Evolutionary conservation across 2,329 filamentous ascomycete species (phyloP).

Genomic region (Aspergillus puulaauensis): DNA sequence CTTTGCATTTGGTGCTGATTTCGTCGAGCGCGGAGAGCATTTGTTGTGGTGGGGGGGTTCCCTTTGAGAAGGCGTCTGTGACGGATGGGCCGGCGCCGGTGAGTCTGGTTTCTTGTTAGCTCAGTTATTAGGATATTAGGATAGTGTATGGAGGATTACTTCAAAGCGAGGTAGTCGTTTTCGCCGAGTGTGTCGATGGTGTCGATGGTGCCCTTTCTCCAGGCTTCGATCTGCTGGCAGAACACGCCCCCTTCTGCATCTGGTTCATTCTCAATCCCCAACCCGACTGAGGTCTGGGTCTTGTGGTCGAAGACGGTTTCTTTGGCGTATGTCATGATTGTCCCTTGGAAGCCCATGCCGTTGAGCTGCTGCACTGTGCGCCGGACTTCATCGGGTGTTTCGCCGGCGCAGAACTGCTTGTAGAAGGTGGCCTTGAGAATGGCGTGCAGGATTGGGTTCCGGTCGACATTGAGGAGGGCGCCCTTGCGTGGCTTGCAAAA

Average conservation of each 20-base stretch:
- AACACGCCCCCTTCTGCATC: neutral
- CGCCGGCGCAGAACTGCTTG: slow-evolving; percentile 85
- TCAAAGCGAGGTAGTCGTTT: slow-evolving; percentile 66
- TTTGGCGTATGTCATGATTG: slow-evolving; percentile 79
- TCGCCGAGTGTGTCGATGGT: slow-evolving; percentile 55
- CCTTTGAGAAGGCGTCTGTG: slow-evolving; percentile 61
- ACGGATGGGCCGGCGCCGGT: slow-evolving; percentile 75
- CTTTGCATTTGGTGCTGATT: slow-evolving; percentile 59
- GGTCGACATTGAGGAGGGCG: slow-evolving; percentile 67
- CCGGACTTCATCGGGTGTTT: slow-evolving; percentile 66
- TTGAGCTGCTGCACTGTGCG: slow-evolving; percentile 65
- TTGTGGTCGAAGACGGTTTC: slow-evolving; percentile 67
- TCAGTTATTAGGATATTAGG: neutral
- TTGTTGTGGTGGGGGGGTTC: slow-evolving; percentile 60
- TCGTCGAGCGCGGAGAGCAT: slow-evolving; percentile 70
- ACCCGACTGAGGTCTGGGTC: slow-evolving; percentile 57
- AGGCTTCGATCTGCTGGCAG: slow-evolving; percentile 49
- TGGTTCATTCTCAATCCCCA: neutral
- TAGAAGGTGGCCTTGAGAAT: slow-evolving; percentile 70
- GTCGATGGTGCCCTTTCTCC: slow-evolving; percentile 72
- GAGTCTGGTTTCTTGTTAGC: slow-evolving; percentile 47
- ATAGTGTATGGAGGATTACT: slow-evolving; percentile 34
- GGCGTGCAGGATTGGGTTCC: slow-evolving; percentile 68
- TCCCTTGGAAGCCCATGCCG: slow-evolving; percentile 74
- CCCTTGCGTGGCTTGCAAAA: slow-evolving; percentile 59